Evolutionary conservation across 352 stramenopile species (phyloP).

Genomic region (Stramenopiles sp.): DNA sequence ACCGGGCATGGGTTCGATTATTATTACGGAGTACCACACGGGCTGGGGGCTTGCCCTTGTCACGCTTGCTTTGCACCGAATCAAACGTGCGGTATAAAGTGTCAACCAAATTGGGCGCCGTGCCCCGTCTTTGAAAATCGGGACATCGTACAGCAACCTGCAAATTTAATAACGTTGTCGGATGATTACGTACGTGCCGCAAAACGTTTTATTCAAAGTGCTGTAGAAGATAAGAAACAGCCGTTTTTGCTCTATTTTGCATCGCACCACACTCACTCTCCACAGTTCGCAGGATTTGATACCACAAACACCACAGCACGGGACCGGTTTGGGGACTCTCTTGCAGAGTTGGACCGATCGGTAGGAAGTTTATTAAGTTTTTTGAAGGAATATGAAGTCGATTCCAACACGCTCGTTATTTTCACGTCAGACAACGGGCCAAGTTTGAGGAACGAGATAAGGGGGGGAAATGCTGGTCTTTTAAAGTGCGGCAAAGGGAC

Average conservation of each 20-base stretch:
- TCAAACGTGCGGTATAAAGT: neutral
- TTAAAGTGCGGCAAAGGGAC: slow-evolving; percentile 6
- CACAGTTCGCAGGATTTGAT: neutral
- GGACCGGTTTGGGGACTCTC: slow-evolving; percentile 9
- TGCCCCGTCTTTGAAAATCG: slow-evolving; percentile 12
- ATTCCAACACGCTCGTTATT: slow-evolving; percentile 3
- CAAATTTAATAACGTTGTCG: slow-evolving; percentile 11
- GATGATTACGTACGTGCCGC: neutral
- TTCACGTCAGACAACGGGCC: slow-evolving; percentile 15
- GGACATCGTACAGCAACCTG: slow-evolving; percentile 13
- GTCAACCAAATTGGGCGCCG: neutral
- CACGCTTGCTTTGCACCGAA: neutral
- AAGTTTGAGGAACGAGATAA: slow-evolving; percentile 7
- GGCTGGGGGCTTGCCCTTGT: neutral
- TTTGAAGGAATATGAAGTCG: neutral
- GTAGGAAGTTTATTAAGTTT: neutral
- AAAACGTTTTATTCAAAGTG: neutral
- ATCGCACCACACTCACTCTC: slow-evolving; percentile 13
- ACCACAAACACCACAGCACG: slow-evolving; percentile 7
- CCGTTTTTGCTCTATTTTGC: slow-evolving; percentile 5
- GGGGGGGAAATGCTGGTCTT: neutral
- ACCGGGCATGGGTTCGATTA: slow-evolving; percentile 15
- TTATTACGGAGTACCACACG: slow-evolving; percentile 13
- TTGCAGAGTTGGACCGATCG: slow-evolving; percentile 8
- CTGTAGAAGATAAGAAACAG: slow-evolving; percentile 7